Evolutionary conservation across 2,329 filamentous ascomycete species (phyloP).

Genomic region (Colletotrichum sp.): DNA sequence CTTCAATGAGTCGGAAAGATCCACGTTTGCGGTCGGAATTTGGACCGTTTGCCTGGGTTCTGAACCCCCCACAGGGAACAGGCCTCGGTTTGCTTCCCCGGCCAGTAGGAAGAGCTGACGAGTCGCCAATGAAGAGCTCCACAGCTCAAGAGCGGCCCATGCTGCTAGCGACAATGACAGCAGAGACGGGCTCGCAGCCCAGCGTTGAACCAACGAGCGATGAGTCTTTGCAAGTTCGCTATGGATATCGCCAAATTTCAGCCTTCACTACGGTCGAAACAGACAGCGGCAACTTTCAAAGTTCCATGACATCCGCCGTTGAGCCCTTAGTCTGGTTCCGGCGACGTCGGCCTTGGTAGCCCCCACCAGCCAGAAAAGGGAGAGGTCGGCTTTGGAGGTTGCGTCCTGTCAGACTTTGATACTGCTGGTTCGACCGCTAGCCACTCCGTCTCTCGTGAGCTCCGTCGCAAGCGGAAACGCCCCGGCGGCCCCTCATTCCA

Average conservation of each 20-base stretch:
- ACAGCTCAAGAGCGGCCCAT: not conserved
- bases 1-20: not conserved
- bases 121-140: not conserved
- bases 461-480: not conserved
- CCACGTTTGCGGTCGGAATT: not conserved
- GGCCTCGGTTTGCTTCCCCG: conserved; percentile 6
- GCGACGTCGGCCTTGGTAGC: not conserved
- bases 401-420: not conserved
- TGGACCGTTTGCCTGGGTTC: not conserved
- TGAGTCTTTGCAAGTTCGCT: not conserved
- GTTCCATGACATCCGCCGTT: not conserved
- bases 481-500: conserved; percentile 1
- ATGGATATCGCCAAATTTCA: not conserved
- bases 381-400: not conserved
- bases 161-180: not conserved
- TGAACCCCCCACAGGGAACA: not conserved
- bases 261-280: not conserved
- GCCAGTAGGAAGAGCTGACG: not conserved
- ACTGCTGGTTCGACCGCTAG: not conserved
- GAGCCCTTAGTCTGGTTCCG: not conserved
- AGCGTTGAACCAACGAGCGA: not conserved
- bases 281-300: not conserved
- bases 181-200: not conserved
- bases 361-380: not conserved
- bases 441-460: not conserved